Evolutionary conservation across 306 rosid genomes (phyloP).

Genomic region (Inga leiocalycina): DNA sequence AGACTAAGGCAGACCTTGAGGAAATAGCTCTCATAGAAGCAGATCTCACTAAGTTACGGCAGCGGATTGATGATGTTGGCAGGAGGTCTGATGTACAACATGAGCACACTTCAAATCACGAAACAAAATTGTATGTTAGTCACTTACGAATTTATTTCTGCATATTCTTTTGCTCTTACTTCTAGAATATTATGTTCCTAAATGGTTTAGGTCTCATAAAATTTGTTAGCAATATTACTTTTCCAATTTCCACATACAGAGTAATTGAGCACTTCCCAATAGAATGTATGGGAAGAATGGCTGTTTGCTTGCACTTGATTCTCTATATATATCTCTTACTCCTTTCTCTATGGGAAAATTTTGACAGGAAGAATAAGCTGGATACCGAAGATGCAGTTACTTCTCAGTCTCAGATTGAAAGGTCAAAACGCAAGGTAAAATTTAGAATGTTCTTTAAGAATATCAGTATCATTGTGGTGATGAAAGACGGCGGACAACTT

Average conservation of each 20-base stretch:
- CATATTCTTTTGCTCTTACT: slow-evolving; percentile 14
- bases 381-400: slow-evolving; percentile 43
- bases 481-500: not conserved
- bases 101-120: slow-evolving; percentile 33
- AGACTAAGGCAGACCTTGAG: slow-evolving; percentile 67
- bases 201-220: not conserved
- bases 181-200: not conserved
- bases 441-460: slow-evolving; percentile 12
- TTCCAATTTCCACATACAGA: not conserved
- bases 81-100: slow-evolving; percentile 50
- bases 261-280: not conserved
- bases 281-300: not conserved
- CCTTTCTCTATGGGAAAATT: not conserved
- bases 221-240: not conserved
- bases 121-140: slow-evolving; percentile 51
- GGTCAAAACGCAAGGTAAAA: slow-evolving; percentile 64
- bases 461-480: not conserved
- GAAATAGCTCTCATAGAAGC: slow-evolving; percentile 55
- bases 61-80: slow-evolving; percentile 51
- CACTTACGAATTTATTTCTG: not conserved
- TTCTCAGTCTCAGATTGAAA: slow-evolving; percentile 38
- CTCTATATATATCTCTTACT: not conserved
- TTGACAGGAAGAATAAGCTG: slow-evolving; percentile 50
- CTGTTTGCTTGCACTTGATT: slow-evolving; percentile 21
- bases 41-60: slow-evolving; percentile 48